Percentiles rank a stretch among this genome's conserved stretches.
Evolutionary conservation across 768 basidiomycete species (phyloP).

Genomic region (Amanita muscaria): DNA sequence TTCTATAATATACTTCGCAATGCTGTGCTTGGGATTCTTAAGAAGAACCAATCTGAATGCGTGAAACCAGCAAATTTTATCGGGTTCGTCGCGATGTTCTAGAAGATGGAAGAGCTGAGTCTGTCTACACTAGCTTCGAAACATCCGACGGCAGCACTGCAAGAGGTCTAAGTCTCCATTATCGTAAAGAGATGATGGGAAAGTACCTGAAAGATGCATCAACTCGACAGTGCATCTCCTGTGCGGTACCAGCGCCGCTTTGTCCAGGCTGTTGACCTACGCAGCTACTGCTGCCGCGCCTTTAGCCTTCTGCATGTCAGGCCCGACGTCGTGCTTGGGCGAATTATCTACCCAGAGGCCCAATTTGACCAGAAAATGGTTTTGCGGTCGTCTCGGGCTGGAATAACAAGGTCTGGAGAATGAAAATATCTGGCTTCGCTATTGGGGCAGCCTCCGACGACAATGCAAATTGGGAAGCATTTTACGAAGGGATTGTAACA

Average conservation of each 20-base stretch:
- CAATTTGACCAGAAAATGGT: constrained; percentile 54
- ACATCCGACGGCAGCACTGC: no score
- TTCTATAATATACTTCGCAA: no score
- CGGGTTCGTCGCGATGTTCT: no score
- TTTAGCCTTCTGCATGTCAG: constrained; percentile 55
- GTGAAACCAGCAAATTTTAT: no score
- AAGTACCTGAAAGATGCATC: no score
- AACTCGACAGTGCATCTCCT: no score
- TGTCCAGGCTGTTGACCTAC: neutral
- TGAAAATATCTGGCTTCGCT: constrained; percentile 13
- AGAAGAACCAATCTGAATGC: no score
- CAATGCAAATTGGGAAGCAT: neutral
- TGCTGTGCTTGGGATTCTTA: no score
- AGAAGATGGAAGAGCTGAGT: no score
- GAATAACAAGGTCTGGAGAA: constrained; percentile 30
- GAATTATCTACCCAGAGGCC: constrained; percentile 72
- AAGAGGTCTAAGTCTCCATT: no score
- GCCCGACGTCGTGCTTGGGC: constrained; percentile 34
- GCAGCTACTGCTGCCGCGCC: neutral
- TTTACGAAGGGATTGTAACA: neutral
- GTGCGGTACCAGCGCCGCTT: constrained; percentile 8
- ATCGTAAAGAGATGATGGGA: no score
- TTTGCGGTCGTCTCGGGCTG: constrained; percentile 66
- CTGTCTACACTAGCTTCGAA: no score
- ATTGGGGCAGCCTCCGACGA: constrained; percentile 6